These are phyloP conservation scores for Dothideomycetes sp. DNA, from an alignment of 2,329 filamentous ascomycete genomes.

Conservation along the genomic window DNA sequence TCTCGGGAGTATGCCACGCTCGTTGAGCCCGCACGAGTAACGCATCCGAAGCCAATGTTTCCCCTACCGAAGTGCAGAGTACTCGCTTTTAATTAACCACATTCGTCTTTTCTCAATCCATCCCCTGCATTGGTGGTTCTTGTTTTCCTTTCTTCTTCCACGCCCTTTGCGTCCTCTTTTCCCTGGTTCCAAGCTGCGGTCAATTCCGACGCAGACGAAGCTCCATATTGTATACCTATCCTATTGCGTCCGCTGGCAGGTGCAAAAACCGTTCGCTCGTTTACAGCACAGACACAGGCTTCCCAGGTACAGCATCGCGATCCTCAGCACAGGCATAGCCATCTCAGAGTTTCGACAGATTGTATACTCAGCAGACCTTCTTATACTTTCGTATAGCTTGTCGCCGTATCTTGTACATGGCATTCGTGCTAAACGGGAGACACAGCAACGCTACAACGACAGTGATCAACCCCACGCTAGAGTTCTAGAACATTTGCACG, in stretches of 20 bases:
- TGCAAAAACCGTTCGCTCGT: constrained; percentile 8
- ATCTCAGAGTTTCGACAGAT: no score
- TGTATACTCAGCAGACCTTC: no score
- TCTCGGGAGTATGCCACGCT: no score
- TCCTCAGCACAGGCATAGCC: neutral
- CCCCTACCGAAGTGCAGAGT: neutral
- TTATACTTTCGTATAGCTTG: no score
- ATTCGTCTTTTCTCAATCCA: neutral
- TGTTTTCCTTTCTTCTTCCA: neutral
- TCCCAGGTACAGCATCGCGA: neutral
- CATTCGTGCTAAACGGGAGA: no score
- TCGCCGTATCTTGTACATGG: no score
- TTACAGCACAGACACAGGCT: neutral
- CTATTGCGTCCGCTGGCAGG: constrained; percentile 14
- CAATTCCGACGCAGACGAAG: no score
- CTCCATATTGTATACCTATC: no score
- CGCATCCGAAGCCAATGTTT: neutral
- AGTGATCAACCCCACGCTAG: constrained; percentile 6
- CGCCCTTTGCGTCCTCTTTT: neutral
- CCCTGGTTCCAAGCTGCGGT: neutral
- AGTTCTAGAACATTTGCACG: constrained; percentile 11
- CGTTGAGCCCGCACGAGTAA: no score
- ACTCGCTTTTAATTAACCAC: constrained; percentile 3
- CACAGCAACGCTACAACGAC: neutral
- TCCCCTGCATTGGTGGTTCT: neutral